phyloP scores from a whole-genome alignment of 305 asterid species.

The Solanum hybrid region DNA sequence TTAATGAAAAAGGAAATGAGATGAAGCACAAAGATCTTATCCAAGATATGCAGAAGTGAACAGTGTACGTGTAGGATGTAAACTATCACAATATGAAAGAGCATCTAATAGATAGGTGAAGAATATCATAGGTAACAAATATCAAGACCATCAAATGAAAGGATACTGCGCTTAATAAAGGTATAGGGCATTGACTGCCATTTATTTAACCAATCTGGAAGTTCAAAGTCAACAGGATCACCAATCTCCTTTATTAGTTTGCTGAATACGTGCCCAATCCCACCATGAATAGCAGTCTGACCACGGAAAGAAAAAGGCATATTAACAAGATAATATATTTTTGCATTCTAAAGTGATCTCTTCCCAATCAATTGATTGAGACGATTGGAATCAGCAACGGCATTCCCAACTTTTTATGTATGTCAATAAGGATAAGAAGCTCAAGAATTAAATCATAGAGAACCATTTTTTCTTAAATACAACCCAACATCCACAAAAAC shows the following conservation, averaged over 20 bases:
- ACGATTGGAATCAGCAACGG: neutral
- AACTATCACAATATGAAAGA: neutral
- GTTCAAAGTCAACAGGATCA: slow-evolving; percentile 77
- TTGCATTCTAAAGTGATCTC: neutral
- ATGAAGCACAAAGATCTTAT: slow-evolving; percentile 5
- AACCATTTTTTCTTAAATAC: neutral
- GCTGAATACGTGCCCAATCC: slow-evolving; percentile 57
- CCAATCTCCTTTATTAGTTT: slow-evolving; percentile 63
- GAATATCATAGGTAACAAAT: neutral
- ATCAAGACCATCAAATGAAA: slow-evolving; percentile 6
- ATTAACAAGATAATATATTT: neutral
- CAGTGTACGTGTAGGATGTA: neutral
- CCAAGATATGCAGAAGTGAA: slow-evolving; percentile 1
- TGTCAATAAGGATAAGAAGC: neutral
- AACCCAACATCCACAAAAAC: neutral
- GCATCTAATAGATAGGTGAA: neutral
- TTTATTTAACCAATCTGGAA: slow-evolving; percentile 67
- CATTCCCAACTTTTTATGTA: neutral
- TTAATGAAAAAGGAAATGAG: neutral
- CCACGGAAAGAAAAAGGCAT: neutral
- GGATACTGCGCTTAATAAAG: slow-evolving; percentile 92
- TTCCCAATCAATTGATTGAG: neutral
- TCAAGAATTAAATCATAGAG: neutral
- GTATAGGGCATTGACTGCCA: slow-evolving; percentile 58
- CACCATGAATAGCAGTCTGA: slow-evolving; percentile 40